Conservation (phyloP, 768 basidiomycete genomes). For the Lentinula guzmanii region DNA sequence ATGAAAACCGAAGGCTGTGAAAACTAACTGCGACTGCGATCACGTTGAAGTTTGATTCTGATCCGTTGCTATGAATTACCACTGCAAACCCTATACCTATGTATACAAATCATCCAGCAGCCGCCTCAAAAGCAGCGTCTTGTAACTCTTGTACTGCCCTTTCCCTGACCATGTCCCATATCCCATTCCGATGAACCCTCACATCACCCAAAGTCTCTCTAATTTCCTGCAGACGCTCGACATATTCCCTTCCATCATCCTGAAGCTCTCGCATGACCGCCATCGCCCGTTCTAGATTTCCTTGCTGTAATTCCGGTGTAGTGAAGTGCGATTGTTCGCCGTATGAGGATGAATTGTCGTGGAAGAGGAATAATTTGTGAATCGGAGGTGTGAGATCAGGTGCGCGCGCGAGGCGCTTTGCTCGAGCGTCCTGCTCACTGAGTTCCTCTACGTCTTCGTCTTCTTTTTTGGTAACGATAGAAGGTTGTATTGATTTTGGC, state of each 20-base stretch:
- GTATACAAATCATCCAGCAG: constrained; percentile 7
- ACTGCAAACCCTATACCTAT: neutral
- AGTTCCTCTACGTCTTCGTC: constrained; percentile 52
- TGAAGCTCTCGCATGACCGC: constrained; percentile 72
- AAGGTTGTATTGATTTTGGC: constrained; percentile 21
- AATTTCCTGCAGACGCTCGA: constrained; percentile 79
- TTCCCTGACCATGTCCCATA: constrained; percentile 76
- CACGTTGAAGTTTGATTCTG: too few species aligned
- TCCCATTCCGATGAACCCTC: constrained; percentile 58
- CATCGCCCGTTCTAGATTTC: constrained; percentile 68
- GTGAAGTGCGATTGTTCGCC: constrained; percentile 59
- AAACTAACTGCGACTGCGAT: too few species aligned
- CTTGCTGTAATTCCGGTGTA: constrained; percentile 60
- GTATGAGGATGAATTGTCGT: constrained; percentile 36
- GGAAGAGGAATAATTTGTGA: constrained; percentile 62
- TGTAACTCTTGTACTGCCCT: constrained; percentile 71
- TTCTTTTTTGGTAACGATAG: constrained; percentile 61
- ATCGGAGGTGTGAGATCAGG: constrained; percentile 61
- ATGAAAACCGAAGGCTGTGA: too few species aligned
- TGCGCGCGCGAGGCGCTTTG: constrained; percentile 45
- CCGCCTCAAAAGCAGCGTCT: constrained; percentile 45
- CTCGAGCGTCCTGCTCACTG: constrained; percentile 26
- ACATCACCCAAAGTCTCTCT: constrained; percentile 75
- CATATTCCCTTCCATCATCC: constrained; percentile 84
- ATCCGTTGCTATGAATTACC: too few species aligned